Conservation (phyloP, 164 flowering plant genomes). For the Nelumbo lutea region DNA sequence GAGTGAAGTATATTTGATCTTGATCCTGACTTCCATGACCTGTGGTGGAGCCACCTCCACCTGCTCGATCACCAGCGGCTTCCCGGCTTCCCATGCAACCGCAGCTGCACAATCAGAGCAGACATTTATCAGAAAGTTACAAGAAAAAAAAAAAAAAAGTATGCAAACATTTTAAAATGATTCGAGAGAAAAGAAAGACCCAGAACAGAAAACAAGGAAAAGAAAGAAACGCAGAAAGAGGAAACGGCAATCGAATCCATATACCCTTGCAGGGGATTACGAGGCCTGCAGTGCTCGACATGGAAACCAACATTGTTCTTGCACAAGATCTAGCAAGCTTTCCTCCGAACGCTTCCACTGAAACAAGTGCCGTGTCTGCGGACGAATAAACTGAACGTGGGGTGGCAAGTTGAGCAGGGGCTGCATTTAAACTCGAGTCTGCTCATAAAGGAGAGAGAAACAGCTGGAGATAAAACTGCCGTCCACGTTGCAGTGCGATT, state of each 20-base stretch:
- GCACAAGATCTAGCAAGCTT: neutral
- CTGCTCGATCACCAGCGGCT: constrained; percentile 51
- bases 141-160: neutral
- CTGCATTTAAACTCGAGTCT: too few relatives aligned
- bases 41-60: constrained; percentile 61
- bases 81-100: constrained; percentile 61
- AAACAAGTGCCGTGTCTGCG: too few relatives aligned
- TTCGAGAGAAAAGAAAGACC: neutral
- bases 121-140: neutral
- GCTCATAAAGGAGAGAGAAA: too few relatives aligned
- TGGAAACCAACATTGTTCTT: neutral
- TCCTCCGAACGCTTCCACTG: neutral
- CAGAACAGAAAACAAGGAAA: neutral
- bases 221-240: neutral
- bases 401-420: too few relatives aligned
- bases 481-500: too few relatives aligned
- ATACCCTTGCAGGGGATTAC: constrained; percentile 25
- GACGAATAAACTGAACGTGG: too few relatives aligned
- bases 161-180: too few relatives aligned
- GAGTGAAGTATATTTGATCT: constrained; percentile 42
- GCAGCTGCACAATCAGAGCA: constrained; percentile 2
- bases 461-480: too few relatives aligned
- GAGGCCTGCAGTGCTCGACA: constrained; percentile 5
- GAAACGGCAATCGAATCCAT: neutral
- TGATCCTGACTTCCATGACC: constrained; percentile 43